Evolutionary conservation across 2,329 filamentous ascomycete species (phyloP), one percentile per base, ranked within the genome.

Genomic region (Daldinia eschscholtzii): DNA sequence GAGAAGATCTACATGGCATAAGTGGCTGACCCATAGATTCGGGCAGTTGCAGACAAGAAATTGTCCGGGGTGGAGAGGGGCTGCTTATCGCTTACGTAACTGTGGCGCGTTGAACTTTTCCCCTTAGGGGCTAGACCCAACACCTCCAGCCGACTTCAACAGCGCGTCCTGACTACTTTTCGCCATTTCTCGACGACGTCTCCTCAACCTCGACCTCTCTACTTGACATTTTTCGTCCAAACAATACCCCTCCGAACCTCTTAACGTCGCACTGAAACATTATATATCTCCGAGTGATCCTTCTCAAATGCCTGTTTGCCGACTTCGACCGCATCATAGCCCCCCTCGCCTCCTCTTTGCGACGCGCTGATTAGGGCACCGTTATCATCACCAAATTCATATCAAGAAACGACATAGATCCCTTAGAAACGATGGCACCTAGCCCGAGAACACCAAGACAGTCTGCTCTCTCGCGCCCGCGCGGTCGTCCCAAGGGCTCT

Each of bases 221-320:
- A 39, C 35, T 39, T 57, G 59, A 62, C 61, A 5, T 52, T 59
- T 59, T 66, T 62, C 58, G 33, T 3, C 67, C 56, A 67, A 62
- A 18, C 41, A 71, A 57, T 4, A 56, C 5, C 15, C 18, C 20
- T 5, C 20, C 46, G 18, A 59, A 15, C 15, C 30, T 18, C 39
- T 28, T n/a, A n/a, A 4, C 9, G 13, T 59, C 20, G 23, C 18
- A 6, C 6, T 61, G 46, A 57, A 73, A 53, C 55, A 65, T 67
- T 57, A 48, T 55, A 56, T 44, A 65, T 35, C 57, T 55, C 52
- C 55, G 39, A 55, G 1, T 70, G 50, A 64, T 57, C 59, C 64
- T 59, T 72, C 68, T 74, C 76, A 75, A 77, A 79, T 79, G 77
- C 75, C 73, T 79, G 68, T 75, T 78, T 76, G 73, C 69, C 73